These are phyloP conservation scores for Gigaspora rosea DNA, from an alignment of 192 early-diverging fungal species.

Conservation along the genomic window DNA sequence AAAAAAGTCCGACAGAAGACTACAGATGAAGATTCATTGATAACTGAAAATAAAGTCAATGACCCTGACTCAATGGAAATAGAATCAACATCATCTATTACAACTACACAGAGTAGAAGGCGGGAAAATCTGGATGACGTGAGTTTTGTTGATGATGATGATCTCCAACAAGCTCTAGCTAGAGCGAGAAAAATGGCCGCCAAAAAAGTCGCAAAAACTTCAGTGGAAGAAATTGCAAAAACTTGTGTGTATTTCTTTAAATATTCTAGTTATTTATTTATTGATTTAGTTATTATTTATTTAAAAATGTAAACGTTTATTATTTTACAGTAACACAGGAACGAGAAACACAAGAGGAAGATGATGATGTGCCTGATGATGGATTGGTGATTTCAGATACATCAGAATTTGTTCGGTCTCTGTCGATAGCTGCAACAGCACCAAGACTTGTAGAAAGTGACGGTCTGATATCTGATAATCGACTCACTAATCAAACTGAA, in stretches of 20 bases:
- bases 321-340: slow-evolving; percentile 38
- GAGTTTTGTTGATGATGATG: slow-evolving; percentile 95
- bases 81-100: slow-evolving; percentile 4
- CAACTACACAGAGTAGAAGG: not conserved
- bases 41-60: not conserved
- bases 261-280: slow-evolving; percentile 4
- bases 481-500: slow-evolving; percentile 25
- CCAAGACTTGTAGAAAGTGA: slow-evolving; percentile 16
- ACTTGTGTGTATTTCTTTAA: slow-evolving; percentile 40
- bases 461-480: not conserved
- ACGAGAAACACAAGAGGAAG: slow-evolving; percentile 42
- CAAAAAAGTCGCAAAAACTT: slow-evolving; percentile 53
- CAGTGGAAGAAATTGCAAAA: slow-evolving; percentile 65
- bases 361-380: slow-evolving; percentile 39
- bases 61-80: slow-evolving; percentile 20
- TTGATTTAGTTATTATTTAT: not conserved
- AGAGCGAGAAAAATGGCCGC: slow-evolving; percentile 64
- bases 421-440: slow-evolving; percentile 46
- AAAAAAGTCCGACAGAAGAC: slow-evolving; percentile 47
- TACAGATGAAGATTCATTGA: slow-evolving; percentile 48
- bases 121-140: slow-evolving; percentile 38
- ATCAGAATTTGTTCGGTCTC: slow-evolving; percentile 82
- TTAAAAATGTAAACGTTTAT: not conserved
- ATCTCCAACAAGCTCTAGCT: slow-evolving; percentile 84
- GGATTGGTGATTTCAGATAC: slow-evolving; percentile 82